These are phyloP conservation scores for Citrus trifoliata DNA, from an alignment of 345 rosid species.

Conservation along the genomic window DNA sequence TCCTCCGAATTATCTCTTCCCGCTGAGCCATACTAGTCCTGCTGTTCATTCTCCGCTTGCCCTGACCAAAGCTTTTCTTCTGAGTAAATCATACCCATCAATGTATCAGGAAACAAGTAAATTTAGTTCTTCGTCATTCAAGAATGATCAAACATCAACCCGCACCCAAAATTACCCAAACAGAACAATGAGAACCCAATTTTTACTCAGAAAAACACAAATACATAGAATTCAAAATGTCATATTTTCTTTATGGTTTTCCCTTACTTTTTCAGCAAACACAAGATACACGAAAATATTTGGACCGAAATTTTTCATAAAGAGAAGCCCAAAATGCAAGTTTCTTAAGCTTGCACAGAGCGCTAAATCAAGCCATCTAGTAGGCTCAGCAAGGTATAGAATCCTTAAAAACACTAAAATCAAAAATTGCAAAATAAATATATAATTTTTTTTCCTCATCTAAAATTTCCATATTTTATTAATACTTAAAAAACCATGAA, in stretches of 20 bases:
- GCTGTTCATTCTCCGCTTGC: conserved; percentile 63
- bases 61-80: conserved; percentile 76
- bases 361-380: no score
- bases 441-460: neutral
- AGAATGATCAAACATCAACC: neutral
- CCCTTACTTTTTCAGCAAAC: neutral
- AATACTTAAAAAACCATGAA: conserved; percentile 9
- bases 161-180: neutral
- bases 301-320: neutral
- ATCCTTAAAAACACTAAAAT: neutral
- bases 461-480: neutral
- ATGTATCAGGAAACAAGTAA: neutral
- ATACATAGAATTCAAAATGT: neutral
- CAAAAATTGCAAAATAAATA: neutral
- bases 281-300: neutral
- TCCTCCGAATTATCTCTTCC: conserved; percentile 80
- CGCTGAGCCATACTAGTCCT: conserved; percentile 88
- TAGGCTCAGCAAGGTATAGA: neutral
- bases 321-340: neutral
- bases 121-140: neutral
- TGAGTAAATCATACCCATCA: conserved; percentile 26
- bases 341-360: neutral
- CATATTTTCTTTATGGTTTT: neutral
- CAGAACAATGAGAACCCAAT: neutral
- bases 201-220: neutral